Evolutionary conservation across 169 alveolate species (phyloP), one percentile per base, ranked within the genome.

Genomic region (Eimeria acervulina): DNA sequence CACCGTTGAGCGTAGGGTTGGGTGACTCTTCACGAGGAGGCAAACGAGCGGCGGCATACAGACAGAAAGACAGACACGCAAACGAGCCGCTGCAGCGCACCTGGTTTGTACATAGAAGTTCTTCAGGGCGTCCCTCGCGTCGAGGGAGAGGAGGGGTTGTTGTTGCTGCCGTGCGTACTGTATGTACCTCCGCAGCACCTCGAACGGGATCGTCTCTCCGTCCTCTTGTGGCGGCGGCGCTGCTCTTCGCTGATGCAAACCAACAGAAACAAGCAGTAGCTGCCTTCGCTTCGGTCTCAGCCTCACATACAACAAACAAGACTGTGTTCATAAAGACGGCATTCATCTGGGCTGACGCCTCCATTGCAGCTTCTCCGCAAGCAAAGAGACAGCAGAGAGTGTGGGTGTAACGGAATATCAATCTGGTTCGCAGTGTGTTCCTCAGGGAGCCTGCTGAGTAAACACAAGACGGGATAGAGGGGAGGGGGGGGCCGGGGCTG

Each of bases 21-120:
- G 38, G 10, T 26, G 36, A 36, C 17, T 36, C 44, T 28, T n/a
- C 26, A 33, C 8, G 51, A 23, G 15, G 38, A 44, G 66, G 19
- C 36, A 23, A 80, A 19, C 36, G 68, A 42, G 61, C n/a, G n/a
- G n/a, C n/a, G n/a, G n/a, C n/a, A n/a, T n/a, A n/a, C n/a, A n/a
- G n/a, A n/a, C 33, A 12, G 68, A 80, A 36, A 80, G 2, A 59
- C 26, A 36, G 52, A 74, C 52, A 0, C 28, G 85, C 47, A 7
- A 74, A 7, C 28, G 36, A 63, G 74, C 51, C 87, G n/a, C 17
- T 68, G 51, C 66, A 5, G 40, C 94, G 7, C 38, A 95, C 96
- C 99, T 97, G 52, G 99, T 99, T 84, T 98, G 98, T 0, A 99
- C 99, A 96, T 99, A 99, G 95, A 98, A 98, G 96, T 99, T 99